These are phyloP conservation scores for Solanum paucissectum DNA, from an alignment of 257 asterid genomes.

Conservation along the genomic window DNA sequence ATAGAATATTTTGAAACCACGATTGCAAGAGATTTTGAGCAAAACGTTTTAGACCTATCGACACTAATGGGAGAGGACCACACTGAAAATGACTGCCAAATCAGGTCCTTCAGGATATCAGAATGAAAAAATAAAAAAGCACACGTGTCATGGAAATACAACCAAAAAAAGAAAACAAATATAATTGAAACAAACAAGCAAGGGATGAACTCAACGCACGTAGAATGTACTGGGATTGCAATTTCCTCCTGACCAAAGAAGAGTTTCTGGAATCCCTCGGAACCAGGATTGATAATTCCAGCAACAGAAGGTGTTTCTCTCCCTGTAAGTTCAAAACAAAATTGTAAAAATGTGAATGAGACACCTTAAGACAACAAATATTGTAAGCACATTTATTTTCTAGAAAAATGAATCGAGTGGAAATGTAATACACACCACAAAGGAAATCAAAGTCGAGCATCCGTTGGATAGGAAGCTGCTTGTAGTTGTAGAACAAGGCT, in stretches of 20 bases:
- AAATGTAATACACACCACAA: constrained; percentile 42
- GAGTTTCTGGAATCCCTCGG: constrained; percentile 97
- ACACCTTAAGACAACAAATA: background rate
- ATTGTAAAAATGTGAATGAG: constrained; percentile 1
- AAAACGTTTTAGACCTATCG: background rate
- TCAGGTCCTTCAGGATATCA: background rate
- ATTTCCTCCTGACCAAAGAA: constrained; percentile 98
- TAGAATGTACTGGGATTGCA: constrained; percentile 92
- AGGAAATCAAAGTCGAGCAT: constrained; percentile 99
- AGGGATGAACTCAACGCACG: constrained; percentile 31
- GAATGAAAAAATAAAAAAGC: background rate
- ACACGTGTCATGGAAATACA: background rate
- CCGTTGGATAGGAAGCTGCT: constrained; percentile 96
- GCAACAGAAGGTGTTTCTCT: constrained; percentile 99
- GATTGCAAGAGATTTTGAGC: background rate
- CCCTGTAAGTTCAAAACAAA: constrained; percentile 30
- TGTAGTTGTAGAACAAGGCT: constrained; percentile 83
- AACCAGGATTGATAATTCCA: constrained; percentile 96
- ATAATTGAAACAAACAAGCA: background rate
- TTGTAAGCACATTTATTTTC: background rate
- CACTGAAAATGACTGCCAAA: background rate
- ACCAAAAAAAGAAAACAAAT: background rate
- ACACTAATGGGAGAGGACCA: background rate
- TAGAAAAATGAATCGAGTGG: background rate
- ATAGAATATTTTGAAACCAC: background rate